Evolutionary conservation across 164 flowering plant species (phyloP).

Genomic region (Kingdonia uniflora): DNA sequence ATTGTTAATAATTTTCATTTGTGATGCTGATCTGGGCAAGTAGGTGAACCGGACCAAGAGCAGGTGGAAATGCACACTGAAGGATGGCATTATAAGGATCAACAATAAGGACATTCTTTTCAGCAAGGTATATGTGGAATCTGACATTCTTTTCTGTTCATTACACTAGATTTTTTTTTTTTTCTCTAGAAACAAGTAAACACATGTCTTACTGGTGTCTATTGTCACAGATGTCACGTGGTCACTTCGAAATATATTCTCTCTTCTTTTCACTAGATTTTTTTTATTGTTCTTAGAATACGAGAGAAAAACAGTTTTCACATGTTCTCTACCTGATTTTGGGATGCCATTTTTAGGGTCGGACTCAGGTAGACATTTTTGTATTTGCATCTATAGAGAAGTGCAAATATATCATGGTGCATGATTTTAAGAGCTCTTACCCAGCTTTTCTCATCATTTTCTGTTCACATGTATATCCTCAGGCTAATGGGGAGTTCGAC

Average conservation of each 20-base stretch:
- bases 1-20: too few species aligned
- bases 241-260: background rate
- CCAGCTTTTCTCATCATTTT: too few species aligned
- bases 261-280: background rate
- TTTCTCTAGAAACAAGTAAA: too few species aligned
- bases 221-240: too few species aligned
- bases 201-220: background rate
- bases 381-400: too few species aligned
- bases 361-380: background rate
- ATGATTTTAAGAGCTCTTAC: too few species aligned
- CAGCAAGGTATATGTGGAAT: slow-evolving; percentile 50
- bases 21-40: too few species aligned
- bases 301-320: too few species aligned
- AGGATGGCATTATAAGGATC: slow-evolving; percentile 94
- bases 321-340: too few species aligned
- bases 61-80: slow-evolving; percentile 92
- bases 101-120: slow-evolving; percentile 83
- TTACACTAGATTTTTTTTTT: background rate
- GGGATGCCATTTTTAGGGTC: background rate
- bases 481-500: slow-evolving; percentile 89
- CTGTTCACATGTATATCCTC: slow-evolving; percentile 8
- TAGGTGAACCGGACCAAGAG: slow-evolving; percentile 93
- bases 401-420: too few species aligned
- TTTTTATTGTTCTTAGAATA: too few species aligned
- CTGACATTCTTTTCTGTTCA: background rate